Percentiles rank a stretch among this genome's conserved stretches.
Evolutionary conservation across 1,139 yeast genomes (phyloP).

Genomic region (Candida albicans): DNA sequence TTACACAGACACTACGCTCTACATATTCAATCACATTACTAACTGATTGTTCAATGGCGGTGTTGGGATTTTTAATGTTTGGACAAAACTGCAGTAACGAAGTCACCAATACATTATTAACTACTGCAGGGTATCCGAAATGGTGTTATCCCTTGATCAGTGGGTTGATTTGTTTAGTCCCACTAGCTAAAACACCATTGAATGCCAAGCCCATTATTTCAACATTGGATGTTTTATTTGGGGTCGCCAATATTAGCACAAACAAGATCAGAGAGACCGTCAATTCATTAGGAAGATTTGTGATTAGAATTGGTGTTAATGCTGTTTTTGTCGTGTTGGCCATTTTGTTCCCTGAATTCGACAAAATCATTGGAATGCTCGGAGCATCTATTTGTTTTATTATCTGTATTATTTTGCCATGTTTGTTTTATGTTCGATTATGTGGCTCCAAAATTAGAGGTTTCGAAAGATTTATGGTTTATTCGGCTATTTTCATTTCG

Average conservation of each 20-base stretch:
- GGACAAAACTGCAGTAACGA: constrained; percentile 77
- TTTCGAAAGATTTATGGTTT: constrained; percentile 25
- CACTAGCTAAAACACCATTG: constrained; percentile 84
- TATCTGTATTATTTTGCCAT: constrained; percentile 57
- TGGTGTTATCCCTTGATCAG: constrained; percentile 67
- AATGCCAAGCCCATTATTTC: constrained; percentile 85
- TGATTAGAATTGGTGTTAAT: constrained; percentile 48
- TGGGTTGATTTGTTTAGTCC: constrained; percentile 73
- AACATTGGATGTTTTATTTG: constrained; percentile 45
- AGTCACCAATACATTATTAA: constrained; percentile 72
- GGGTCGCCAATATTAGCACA: constrained; percentile 17
- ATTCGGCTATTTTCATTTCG: constrained; percentile 24
- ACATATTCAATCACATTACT: constrained; percentile 65
- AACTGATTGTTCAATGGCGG: constrained; percentile 75
- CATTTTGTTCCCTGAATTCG: constrained; percentile 58
- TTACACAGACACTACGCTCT: constrained; percentile 34
- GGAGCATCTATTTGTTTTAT: constrained; percentile 60
- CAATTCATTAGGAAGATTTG: constrained; percentile 18
- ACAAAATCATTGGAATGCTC: constrained; percentile 53
- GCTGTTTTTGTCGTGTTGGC: constrained; percentile 51
- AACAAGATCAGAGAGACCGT: constrained; percentile 13
- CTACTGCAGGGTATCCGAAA: constrained; percentile 70
- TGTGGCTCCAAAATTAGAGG: constrained; percentile 25
- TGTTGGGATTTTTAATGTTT: constrained; percentile 85
- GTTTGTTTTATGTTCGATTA: constrained; percentile 50